Conservation (phyloP, 1,284 basidiomycete genomes). For the Tilletiaria anomala region DNA sequence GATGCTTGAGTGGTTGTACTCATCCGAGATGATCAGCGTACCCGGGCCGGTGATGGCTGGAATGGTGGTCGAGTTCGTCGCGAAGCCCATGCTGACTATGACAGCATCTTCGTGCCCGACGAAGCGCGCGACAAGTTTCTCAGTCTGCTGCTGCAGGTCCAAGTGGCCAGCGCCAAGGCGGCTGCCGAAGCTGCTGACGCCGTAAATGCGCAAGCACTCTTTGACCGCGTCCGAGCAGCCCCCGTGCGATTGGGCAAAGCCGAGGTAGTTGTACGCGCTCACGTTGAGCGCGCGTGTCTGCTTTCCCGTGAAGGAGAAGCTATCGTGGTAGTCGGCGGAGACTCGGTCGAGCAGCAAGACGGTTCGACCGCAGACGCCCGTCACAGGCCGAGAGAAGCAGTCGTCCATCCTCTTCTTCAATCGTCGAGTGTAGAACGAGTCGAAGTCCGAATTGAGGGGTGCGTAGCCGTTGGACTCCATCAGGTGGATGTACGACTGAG, state of each 20-base stretch:
- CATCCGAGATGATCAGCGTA: constrained; percentile 89
- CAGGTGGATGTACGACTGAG: constrained; percentile 57
- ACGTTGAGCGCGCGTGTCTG: constrained; percentile 81
- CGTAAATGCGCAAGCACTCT: constrained; percentile 41
- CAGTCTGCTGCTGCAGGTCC: constrained; percentile 67
- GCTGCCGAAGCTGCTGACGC: constrained; percentile 60
- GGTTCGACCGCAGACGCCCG: constrained; percentile 87
- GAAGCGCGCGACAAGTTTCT: constrained; percentile 78
- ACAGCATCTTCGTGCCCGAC: constrained; percentile 76
- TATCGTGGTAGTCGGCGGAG: constrained; percentile 67
- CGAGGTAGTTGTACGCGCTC: constrained; percentile 98
- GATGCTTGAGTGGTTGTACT: constrained; percentile 91
- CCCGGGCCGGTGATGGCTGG: constrained; percentile 83
- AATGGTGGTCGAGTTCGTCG: constrained; percentile 90
- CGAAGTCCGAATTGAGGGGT: constrained; percentile 92
- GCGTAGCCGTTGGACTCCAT: constrained; percentile 51
- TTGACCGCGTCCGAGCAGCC: constrained; percentile 88
- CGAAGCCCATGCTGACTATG: constrained; percentile 91
- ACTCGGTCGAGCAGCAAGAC: constrained; percentile 72
- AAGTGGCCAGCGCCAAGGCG: constrained; percentile 69
- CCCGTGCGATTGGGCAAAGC: constrained; percentile 85
- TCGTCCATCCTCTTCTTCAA: constrained; percentile 88
- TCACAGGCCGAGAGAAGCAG: constrained; percentile 84
- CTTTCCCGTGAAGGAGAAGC: constrained; percentile 63
- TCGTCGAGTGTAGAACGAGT: constrained; percentile 95